Evolutionary conservation across 768 basidiomycete genomes (phyloP), one percentile per base, ranked within the genome.

Genomic region (Phylloporus scabripes): DNA sequence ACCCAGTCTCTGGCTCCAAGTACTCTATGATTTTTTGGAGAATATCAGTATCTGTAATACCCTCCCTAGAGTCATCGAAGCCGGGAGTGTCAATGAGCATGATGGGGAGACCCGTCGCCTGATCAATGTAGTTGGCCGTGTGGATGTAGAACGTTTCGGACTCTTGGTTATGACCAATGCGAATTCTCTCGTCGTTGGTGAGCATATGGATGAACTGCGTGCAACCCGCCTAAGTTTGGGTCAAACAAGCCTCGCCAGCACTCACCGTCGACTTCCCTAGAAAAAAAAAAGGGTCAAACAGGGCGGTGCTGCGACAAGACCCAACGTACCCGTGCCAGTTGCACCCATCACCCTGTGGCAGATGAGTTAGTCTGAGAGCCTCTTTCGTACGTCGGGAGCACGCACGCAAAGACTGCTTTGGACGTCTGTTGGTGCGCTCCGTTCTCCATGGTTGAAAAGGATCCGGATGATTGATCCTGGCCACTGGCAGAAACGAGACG

Each of bases 11-110:
- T 28, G 50, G 46, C 15, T 44, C 46, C 32, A 54, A 34, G 11
- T 11, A 45, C 1, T 28, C 17, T 12, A 45, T 40, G n/a, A 63
- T 61, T 28, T 49, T 47, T 5, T 52, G 46, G 17, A 64, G 50
- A 39, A 60, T 59, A 15, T 60, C 59, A 12, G 53, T 51, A 28
- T 64, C 62, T 5, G 55, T 53, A 8, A 46, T 26, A 8, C 46
- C 52, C 14, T 49, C 48, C 21, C 40, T 50, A 3, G 60, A 55
- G 52, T 49, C 48, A 33, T 49, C 42, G 26, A 49, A 48, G 17
- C 47, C 48, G 8, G 48, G 41, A 9, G 60, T 60, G 41, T 63
- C 61, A 26, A 63, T 53, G 5, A 61, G 46, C 11, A 50, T 51
- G 34, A 60, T 48, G 14, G 32, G 5, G 23, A 42, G 43, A 32